Evolutionary conservation across 371 early-diverging fungal genomes (phyloP).

Genomic region (Globomyces sp.): DNA sequence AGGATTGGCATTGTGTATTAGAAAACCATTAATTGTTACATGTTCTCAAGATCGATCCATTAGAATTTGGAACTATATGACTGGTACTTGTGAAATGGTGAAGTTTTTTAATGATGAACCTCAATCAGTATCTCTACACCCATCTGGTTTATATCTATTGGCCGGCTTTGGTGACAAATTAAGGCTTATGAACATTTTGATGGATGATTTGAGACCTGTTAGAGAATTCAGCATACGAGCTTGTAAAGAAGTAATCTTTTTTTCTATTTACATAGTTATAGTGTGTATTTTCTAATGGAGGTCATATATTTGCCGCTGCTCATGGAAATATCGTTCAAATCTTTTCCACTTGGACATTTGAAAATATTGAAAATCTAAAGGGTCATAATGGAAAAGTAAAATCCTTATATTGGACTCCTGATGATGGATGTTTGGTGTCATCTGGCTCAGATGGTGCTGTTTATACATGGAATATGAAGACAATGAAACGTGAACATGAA

Average conservation of each 20-base stretch:
- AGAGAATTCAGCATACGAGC: constrained; percentile 50
- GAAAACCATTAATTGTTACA: constrained; percentile 52
- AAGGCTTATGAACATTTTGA: constrained; percentile 49
- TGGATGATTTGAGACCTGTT: constrained; percentile 52
- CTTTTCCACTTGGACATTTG: constrained; percentile 54
- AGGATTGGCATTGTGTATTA: constrained; percentile 46
- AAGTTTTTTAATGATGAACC: constrained; percentile 53
- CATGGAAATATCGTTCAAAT: constrained; percentile 53
- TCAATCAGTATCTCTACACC: constrained; percentile 48
- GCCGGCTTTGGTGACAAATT: constrained; percentile 58
- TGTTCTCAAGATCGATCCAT: constrained; percentile 48
- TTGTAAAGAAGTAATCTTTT: constrained; percentile 45
- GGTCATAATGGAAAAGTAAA: constrained; percentile 58
- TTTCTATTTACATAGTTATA: constrained; percentile 15
- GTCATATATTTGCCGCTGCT: constrained; percentile 56
- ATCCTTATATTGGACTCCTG: constrained; percentile 50
- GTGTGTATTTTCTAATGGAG: constrained; percentile 55
- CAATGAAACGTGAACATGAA: constrained; percentile 53
- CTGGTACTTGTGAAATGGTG: constrained; percentile 43
- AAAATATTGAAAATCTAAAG: constrained; percentile 48
- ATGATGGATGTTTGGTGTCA: constrained; percentile 49
- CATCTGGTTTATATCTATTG: constrained; percentile 51
- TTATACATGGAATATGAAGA: constrained; percentile 48
- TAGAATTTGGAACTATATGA: constrained; percentile 55
- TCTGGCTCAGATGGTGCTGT: constrained; percentile 56